Evolutionary conservation across 2,329 filamentous ascomycete genomes (phyloP).

Genomic region (Fusarium succisae): DNA sequence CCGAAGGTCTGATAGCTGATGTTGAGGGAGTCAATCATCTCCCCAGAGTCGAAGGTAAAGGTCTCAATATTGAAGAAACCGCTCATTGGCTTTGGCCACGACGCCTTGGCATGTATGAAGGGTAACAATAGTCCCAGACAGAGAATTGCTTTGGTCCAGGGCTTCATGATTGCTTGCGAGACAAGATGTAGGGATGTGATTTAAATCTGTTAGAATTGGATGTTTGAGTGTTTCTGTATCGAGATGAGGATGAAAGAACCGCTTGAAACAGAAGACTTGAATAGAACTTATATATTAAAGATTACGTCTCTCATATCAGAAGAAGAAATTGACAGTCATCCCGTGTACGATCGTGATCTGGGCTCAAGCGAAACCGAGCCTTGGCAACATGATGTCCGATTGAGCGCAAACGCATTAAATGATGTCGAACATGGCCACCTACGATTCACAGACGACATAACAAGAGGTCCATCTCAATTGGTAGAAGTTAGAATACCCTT

Average conservation of each 20-base stretch:
- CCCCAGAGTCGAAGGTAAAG: conserved; percentile 14
- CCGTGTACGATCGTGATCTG: rapidly evolving
- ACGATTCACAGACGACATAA: too few relatives aligned
- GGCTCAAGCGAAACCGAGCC: not conserved
- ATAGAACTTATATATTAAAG: not conserved
- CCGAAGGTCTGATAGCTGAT: conserved; percentile 26
- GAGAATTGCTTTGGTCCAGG: not conserved
- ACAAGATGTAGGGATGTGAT: rapidly evolving
- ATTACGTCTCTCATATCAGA: not conserved
- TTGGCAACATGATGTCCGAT: not conserved
- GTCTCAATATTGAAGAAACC: not conserved
- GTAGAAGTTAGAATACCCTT: too few relatives aligned
- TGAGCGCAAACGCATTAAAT: too few relatives aligned
- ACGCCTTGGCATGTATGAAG: rapidly evolving
- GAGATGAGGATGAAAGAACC: not conserved
- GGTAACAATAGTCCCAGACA: rapidly evolving
- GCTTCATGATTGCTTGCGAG: not conserved
- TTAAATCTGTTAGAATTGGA: rapidly evolving
- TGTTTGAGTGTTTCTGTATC: not conserved
- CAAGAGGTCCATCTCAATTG: too few relatives aligned
- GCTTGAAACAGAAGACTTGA: too few relatives aligned
- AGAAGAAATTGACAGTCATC: not conserved
- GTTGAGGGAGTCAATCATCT: not conserved
- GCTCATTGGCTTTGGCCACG: not conserved
- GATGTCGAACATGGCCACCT: too few relatives aligned